Evolutionary conservation across 768 basidiomycete genomes (phyloP), one percentile per base, ranked within the genome.

Genomic region (Holtermannia corniformis): DNA sequence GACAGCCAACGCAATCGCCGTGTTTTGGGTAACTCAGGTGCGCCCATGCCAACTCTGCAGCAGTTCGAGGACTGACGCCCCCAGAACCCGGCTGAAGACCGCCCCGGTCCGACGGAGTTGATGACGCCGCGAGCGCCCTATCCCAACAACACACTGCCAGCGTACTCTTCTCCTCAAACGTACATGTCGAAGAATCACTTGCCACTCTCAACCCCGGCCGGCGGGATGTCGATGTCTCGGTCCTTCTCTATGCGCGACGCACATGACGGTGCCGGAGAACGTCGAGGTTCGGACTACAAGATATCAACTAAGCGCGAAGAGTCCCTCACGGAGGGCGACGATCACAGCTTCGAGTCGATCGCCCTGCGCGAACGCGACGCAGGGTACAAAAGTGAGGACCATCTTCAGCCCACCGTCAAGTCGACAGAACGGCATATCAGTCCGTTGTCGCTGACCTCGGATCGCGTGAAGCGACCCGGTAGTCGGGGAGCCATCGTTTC

Each of bases 1-100:
- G 50, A 44, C 32, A 14, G 28, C 19, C 54, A 79, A 79, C 55
- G 76, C 78, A 10, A 51, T 73, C 27, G 76, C 76, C 2, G 70
- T 79, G 28, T 78, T 76, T 70, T 78, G 76, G 76, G 77, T 78
- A 3, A 76, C 77, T 16, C 32, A 37, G 16, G 32, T 37, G 16
- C 7, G 32, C 16, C 10, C 7, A 7, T 37, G 32, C 32, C 32
- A 7, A 7, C 16, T 37, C 10, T 7, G 16, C 16, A 16, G 7
- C 32, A 37, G 16, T 7, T 16, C 32, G 16, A 37, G 10, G 16
- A 37, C n/a, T n/a, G n/a, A n/a, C n/a, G n/a, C n/a, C n/a, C n/a
- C n/a, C 32, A 37, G 32, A 37, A 37, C 16, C 32, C 32, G 10
- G 32, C 32, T 16, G 32, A 37, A 16, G 32, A 37, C 10, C 32